Conservation (phyloP, 2,329 filamentous ascomycete species). For the Fusarium mangiferae region DNA sequence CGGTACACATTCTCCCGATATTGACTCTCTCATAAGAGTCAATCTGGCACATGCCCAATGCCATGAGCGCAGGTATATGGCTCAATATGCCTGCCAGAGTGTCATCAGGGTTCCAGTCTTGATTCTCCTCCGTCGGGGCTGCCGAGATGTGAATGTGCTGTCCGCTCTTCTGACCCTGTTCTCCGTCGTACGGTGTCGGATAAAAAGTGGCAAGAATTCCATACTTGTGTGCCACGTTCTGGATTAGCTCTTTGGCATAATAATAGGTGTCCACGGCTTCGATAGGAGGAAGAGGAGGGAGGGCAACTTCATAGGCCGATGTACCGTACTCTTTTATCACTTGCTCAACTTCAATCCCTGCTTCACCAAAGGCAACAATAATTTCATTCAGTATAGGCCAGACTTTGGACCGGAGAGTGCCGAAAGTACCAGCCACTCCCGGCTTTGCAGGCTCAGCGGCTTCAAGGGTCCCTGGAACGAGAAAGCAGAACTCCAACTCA, state of each 20-base stretch:
- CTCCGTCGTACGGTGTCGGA: background rate
- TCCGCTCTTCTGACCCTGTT: background rate
- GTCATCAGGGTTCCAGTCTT: background rate
- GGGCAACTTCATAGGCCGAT: constrained; percentile 6
- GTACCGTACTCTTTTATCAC: constrained; percentile 2
- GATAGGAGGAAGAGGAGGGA: background rate
- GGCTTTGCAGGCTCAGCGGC: background rate
- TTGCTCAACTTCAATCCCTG: background rate
- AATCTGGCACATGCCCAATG: background rate
- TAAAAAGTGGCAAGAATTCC: constrained; percentile 1
- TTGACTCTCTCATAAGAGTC: constrained; percentile 1
- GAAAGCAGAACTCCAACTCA: constrained; percentile 12
- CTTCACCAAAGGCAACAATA: background rate
- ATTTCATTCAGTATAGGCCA: background rate
- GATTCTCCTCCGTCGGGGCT: fast-evolving
- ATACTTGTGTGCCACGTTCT: background rate
- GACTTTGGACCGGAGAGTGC: background rate
- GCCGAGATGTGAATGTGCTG: constrained; percentile 16
- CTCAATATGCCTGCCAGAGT: constrained; percentile 1
- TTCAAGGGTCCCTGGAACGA: background rate
- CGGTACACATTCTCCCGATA: constrained; percentile 2
- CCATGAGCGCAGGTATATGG: background rate
- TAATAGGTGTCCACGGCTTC: constrained; percentile 7
- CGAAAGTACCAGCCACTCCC: background rate
- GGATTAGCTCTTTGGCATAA: background rate